Evolutionary conservation across 2,329 filamentous ascomycete species (phyloP).

Genomic region (Coccinonectria pachysandricola): DNA sequence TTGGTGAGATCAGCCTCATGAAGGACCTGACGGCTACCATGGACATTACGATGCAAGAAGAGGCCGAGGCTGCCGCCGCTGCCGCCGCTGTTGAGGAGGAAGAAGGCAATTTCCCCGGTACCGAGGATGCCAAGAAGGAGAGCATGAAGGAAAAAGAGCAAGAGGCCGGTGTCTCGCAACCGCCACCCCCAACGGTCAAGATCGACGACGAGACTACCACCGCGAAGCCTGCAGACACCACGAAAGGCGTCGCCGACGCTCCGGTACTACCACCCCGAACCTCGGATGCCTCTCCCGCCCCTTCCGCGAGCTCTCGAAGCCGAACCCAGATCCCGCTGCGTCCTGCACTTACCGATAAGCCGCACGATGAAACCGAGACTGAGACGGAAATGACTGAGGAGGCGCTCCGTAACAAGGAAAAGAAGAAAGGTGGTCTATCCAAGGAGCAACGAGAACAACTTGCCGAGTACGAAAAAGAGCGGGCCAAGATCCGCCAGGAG

Average conservation of each 20-base stretch:
- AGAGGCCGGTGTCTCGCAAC: slow-evolving; percentile 18
- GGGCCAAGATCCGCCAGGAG: slow-evolving; percentile 74
- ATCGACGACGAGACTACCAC: slow-evolving; percentile 29
- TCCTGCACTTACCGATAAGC: slow-evolving; percentile 75
- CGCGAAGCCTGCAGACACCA: slow-evolving; percentile 18
- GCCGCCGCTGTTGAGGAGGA: slow-evolving; percentile 40
- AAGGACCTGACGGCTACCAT: slow-evolving; percentile 96
- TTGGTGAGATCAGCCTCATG: slow-evolving; percentile 97
- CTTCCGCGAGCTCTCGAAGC: slow-evolving; percentile 32
- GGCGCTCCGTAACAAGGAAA: slow-evolving; percentile 42
- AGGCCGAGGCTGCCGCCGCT: slow-evolving; percentile 49
- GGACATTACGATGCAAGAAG: slow-evolving; percentile 89
- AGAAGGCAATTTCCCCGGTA: slow-evolving; percentile 45
- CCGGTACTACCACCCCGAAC: slow-evolving; percentile 19
- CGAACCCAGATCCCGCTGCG: slow-evolving; percentile 59
- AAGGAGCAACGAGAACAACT: slow-evolving; percentile 94
- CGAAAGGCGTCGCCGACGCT: slow-evolving; percentile 10
- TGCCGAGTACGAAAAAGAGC: slow-evolving; percentile 77
- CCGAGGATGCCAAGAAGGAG: slow-evolving; percentile 45
- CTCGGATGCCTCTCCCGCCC: slow-evolving; percentile 29
- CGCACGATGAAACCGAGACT: slow-evolving; percentile 63
- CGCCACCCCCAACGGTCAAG: slow-evolving; percentile 28
- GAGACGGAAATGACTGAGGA: slow-evolving; percentile 57
- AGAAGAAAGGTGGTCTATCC: slow-evolving; percentile 77
- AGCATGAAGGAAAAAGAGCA: slow-evolving; percentile 35